Evolutionary conservation across 441 rosid species (phyloP).

Genomic region (Erodium chrysanthum): DNA sequence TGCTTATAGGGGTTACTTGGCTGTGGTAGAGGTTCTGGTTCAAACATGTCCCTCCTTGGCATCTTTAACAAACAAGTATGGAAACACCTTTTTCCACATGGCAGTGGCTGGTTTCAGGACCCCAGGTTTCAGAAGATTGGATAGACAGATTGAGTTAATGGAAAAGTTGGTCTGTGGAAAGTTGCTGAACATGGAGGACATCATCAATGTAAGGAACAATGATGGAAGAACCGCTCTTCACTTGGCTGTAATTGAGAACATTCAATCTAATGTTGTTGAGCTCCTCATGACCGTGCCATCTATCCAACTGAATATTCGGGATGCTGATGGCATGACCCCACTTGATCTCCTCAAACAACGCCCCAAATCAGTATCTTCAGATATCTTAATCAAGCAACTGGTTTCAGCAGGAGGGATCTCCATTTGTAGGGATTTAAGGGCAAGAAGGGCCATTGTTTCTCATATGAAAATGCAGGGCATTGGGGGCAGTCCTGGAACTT

Average conservation of each 20-base stretch:
- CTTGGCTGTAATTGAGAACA: slow-evolving; percentile 56
- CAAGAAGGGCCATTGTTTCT: slow-evolving; percentile 34
- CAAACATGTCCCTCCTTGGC: slow-evolving; percentile 35
- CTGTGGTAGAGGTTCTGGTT: slow-evolving; percentile 46
- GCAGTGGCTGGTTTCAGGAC: slow-evolving; percentile 71
- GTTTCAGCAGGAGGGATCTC: slow-evolving; percentile 75
- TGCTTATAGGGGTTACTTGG: slow-evolving; percentile 61
- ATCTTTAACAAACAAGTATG: slow-evolving; percentile 37
- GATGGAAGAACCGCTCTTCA: slow-evolving; percentile 78
- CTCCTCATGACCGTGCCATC: slow-evolving; percentile 47
- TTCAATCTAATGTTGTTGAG: slow-evolving; percentile 56
- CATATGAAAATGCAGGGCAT: slow-evolving; percentile 49
- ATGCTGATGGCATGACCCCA: slow-evolving; percentile 65
- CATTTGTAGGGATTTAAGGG: slow-evolving; percentile 27
- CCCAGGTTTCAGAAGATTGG: slow-evolving; percentile 68
- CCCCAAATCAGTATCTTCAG: slow-evolving; percentile 61
- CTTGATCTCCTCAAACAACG: slow-evolving; percentile 63
- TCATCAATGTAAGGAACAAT: slow-evolving; percentile 54
- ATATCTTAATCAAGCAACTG: slow-evolving; percentile 65
- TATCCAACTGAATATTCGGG: slow-evolving; percentile 53
- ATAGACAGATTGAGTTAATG: slow-evolving; percentile 61
- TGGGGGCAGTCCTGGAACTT: slow-evolving; percentile 70
- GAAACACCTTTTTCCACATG: slow-evolving; percentile 79
- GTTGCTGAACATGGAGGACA: slow-evolving; percentile 32
- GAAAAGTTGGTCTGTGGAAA: slow-evolving; percentile 37